Evolutionary conservation across 768 basidiomycete species (phyloP).

Genomic region (Lanmaoa rubissima): DNA sequence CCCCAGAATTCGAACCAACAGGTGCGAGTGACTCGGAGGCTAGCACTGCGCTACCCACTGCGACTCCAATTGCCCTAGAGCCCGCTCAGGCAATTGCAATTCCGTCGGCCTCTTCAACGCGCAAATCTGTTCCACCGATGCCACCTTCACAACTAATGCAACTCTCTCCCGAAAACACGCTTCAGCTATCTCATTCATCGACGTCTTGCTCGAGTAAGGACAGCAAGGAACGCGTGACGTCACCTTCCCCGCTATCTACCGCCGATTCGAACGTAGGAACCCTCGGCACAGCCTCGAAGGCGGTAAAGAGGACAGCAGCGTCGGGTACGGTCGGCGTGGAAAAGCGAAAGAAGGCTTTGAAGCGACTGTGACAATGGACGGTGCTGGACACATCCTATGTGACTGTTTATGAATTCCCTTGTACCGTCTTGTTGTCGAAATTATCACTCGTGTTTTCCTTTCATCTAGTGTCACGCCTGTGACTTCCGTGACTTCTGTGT

Average conservation of each 20-base stretch:
- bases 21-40: conserved; percentile 27
- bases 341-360: conserved; percentile 88
- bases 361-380: conserved; percentile 51
- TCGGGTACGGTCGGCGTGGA: conserved; percentile 60
- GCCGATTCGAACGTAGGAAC: conserved; percentile 66
- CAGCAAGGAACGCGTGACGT: conserved; percentile 60
- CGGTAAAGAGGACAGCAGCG: conserved; percentile 63
- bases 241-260: conserved; percentile 67
- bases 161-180: conserved; percentile 38
- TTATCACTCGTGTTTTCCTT: not conserved
- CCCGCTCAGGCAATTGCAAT: conserved; percentile 36
- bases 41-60: conserved; percentile 12
- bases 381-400: conserved; percentile 1
- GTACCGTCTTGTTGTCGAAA: conserved; percentile 6
- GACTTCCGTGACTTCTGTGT: conserved; percentile 11
- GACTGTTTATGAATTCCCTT: not conserved
- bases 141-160: conserved; percentile 39
- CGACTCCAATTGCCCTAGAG: conserved; percentile 20
- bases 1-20: conserved; percentile 65
- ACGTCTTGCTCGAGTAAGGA: conserved; percentile 30
- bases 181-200: conserved; percentile 39
- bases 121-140: conserved; percentile 44
- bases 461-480: conserved; percentile 13
- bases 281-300: conserved; percentile 46
- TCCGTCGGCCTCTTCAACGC: conserved; percentile 39